Evolutionary conservation across 208 protist genomes (phyloP).

Genomic region (Wallacemonas rigidus): DNA sequence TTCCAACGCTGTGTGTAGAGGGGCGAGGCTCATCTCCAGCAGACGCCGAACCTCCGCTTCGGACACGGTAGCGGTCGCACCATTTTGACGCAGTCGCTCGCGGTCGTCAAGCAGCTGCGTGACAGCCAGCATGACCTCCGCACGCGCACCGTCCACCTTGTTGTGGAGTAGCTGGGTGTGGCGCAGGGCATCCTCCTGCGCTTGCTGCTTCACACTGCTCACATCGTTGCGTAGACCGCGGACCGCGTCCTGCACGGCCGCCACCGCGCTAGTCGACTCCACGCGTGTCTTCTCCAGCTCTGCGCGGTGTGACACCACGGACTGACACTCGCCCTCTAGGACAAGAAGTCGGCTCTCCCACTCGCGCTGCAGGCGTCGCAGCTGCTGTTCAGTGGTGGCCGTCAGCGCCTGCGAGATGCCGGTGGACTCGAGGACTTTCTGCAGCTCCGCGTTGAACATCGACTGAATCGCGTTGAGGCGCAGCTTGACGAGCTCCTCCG

Average conservation of each 20-base stretch:
- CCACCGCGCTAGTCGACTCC: background rate
- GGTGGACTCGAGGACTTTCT: slow-evolving; percentile 45
- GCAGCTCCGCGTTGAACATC: slow-evolving; percentile 50
- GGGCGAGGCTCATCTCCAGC: slow-evolving; percentile 18
- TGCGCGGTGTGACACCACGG: slow-evolving; percentile 12
- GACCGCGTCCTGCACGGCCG: slow-evolving; percentile 11
- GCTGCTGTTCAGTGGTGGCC: slow-evolving; percentile 28
- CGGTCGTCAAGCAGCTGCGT: slow-evolving; percentile 24
- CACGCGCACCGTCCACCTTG: slow-evolving; percentile 19
- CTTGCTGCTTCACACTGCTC: slow-evolving; percentile 19
- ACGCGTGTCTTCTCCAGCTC: slow-evolving; percentile 9
- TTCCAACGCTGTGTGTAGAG: slow-evolving; percentile 17
- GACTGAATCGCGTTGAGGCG: slow-evolving; percentile 53
- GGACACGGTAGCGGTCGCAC: background rate
- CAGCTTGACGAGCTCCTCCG: slow-evolving; percentile 63
- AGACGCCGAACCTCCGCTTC: slow-evolving; percentile 27
- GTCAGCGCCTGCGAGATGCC: slow-evolving; percentile 45
- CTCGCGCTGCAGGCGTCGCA: slow-evolving; percentile 29
- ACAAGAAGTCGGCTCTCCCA: slow-evolving; percentile 20
- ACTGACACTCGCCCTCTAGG: slow-evolving; percentile 18
- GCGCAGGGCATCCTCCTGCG: slow-evolving; percentile 27
- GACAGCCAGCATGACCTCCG: slow-evolving; percentile 18
- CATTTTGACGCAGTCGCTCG: slow-evolving; percentile 10
- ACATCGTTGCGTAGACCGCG: slow-evolving; percentile 22
- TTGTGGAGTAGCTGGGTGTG: slow-evolving; percentile 23